Evolutionary conservation across 2,329 filamentous ascomycete species (phyloP).

Genomic region (Aspergillus japonicus): DNA sequence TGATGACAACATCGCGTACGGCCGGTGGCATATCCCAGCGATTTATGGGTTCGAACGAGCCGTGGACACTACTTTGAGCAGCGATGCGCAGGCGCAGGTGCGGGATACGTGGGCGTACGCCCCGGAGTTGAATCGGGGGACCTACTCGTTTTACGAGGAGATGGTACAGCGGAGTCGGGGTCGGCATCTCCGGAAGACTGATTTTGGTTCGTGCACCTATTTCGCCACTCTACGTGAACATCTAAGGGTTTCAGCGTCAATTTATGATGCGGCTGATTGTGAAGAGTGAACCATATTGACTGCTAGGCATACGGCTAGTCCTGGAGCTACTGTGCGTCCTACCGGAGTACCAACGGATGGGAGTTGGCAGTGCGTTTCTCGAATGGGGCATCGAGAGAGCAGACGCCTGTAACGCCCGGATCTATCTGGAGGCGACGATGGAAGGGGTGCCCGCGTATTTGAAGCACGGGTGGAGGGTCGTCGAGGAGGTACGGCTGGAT

Average conservation of each 20-base stretch:
- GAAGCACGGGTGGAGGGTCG: conserved; percentile 48
- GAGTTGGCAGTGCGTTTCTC: neutral
- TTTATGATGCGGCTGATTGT: no score
- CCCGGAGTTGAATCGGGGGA: neutral
- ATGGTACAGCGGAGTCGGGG: neutral
- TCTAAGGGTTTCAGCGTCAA: no score
- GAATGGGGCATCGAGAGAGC: conserved; percentile 50
- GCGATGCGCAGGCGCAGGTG: neutral
- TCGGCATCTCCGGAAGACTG: neutral
- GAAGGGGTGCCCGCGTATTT: conserved; percentile 50
- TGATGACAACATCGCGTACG: neutral
- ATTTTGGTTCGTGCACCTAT: neutral
- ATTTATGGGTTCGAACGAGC: neutral
- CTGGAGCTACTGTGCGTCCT: neutral
- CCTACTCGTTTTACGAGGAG: neutral
- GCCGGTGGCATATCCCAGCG: neutral
- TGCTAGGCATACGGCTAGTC: neutral
- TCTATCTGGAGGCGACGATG: conserved; percentile 54
- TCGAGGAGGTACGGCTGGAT: conserved; percentile 41
- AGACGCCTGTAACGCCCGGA: conserved; percentile 44
- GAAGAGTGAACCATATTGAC: neutral
- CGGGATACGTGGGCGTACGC: neutral
- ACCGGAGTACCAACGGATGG: neutral
- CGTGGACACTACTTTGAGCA: neutral
- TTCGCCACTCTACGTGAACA: no score